These are phyloP conservation scores for Hypoxylon sp. DNA, from an alignment of 2,329 filamentous ascomycete genomes.

Conservation along the genomic window DNA sequence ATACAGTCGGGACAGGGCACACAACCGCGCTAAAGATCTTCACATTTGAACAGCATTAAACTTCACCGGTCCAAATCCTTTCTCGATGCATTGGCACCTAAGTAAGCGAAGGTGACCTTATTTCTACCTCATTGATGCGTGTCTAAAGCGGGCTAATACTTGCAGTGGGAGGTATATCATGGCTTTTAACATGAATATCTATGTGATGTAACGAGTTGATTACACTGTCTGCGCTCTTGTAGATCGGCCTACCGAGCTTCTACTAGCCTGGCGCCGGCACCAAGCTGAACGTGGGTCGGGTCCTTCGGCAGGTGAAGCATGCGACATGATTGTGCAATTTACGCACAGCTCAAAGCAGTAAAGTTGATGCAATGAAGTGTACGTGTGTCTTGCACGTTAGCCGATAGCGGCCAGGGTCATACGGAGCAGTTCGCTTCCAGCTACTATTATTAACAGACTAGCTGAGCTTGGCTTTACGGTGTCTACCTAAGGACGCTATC, in stretches of 20 bases:
- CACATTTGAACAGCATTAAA: conserved; percentile 12
- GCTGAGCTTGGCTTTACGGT: conserved; percentile 24
- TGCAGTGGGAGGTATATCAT: conserved; percentile 29
- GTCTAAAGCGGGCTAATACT: conserved; percentile 25
- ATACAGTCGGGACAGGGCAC: conserved; percentile 35
- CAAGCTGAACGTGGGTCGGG: conserved; percentile 37
- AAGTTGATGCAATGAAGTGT: conserved; percentile 25
- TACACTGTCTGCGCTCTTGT: conserved; percentile 23
- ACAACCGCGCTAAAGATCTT: conserved; percentile 30
- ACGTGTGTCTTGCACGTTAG: conserved; percentile 23
- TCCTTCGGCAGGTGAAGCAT: conserved; percentile 37
- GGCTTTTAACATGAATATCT: conserved; percentile 14
- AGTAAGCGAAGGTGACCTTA: conserved; percentile 27
- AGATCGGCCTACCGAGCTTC: conserved; percentile 32
- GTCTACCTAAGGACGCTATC: conserved; percentile 15
- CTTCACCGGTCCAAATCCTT: conserved; percentile 11
- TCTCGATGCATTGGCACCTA: conserved; percentile 19
- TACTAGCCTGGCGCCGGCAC: conserved; percentile 19
- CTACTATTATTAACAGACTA: conserved; percentile 31
- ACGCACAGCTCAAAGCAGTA: conserved; percentile 30
- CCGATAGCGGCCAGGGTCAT: conserved; percentile 36
- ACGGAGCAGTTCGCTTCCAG: conserved; percentile 24
- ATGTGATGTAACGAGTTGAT: conserved; percentile 32
- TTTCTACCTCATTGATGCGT: conserved; percentile 26
- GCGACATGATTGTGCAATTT: conserved; percentile 40